Evolutionary conservation across 257 asterid species (phyloP), one percentile per base, ranked within the genome.

Genomic region (Rhazya stricta): DNA sequence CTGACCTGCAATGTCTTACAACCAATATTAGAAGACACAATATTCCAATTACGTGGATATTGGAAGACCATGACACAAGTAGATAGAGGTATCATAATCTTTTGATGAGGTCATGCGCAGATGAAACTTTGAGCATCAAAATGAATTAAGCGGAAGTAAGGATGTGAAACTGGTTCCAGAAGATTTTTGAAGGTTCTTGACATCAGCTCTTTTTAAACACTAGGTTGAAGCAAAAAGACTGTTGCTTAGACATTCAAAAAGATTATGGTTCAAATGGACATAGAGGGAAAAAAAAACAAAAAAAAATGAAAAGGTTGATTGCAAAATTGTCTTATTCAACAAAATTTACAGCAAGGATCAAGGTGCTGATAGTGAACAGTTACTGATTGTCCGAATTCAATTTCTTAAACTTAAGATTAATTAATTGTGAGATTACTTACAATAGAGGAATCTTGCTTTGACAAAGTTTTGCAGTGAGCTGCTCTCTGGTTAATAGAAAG

Each of bases 1-100:
- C 94, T 90, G 78, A 95, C 99, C 99, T 95, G 77, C 62, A 80
- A 78, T 42, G 75, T 71, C 8, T 45, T 72, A 16, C 53, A 45
- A 27, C n/a, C 32, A 71, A 48, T 16, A 69, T 50, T 30, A 30
- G 42, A 51, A 50, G 13, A 65, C n/a, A 50, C 5, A 63, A 27
- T 27, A 50, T 27, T 16, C 30, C 32, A 32, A 43, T 18, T 41
- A 68, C 21, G 15, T 9, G 21, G 0, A 10, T 36, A 34, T 65
- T 13, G 19, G 42, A 65, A 65, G 69, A 65, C 25, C 18, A 19
- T 39, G 45, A 66, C 2, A 4, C 29, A 3, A n/a, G 48, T 39
- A 32, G 9, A n/a, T 54, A 5, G 12, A n/a, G 30, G 62, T 37
- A 66, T 37, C 30, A 37, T 66, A 63, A n/a, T 8, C 23, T 66